phyloP scores from a whole-genome alignment of 345 rosid genomes.

The Excoecaria agallocha region DNA sequence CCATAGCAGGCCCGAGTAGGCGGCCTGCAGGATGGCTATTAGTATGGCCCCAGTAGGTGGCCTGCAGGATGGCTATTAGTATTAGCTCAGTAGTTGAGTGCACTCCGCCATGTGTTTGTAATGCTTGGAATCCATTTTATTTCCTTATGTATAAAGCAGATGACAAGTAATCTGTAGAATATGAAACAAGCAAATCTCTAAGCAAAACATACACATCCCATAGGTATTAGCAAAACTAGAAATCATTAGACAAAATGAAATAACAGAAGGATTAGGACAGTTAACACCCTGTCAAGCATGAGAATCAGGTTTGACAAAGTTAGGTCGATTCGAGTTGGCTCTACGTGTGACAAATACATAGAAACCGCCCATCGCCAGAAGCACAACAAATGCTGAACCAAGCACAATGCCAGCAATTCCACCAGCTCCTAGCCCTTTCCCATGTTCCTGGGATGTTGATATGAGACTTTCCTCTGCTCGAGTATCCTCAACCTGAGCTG shows the following conservation, averaged over 20 bases:
- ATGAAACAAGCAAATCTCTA: slow-evolving; percentile 1
- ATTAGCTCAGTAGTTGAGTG: too few relatives aligned
- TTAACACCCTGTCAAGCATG: not conserved
- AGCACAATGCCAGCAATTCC: slow-evolving; percentile 43
- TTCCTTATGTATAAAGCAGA: not conserved
- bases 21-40: too few relatives aligned
- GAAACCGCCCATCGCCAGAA: slow-evolving; percentile 38
- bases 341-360: slow-evolving; percentile 32
- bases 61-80: too few relatives aligned
- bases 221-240: slow-evolving; percentile 4
- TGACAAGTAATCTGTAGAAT: not conserved
- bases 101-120: not conserved
- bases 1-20: too few relatives aligned
- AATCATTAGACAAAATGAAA: not conserved
- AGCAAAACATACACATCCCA: not conserved
- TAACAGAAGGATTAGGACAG: too few relatives aligned
- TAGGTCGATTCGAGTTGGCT: slow-evolving; percentile 35
- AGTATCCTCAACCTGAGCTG: slow-evolving; percentile 46
- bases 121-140: not conserved
- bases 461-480: slow-evolving; percentile 32
- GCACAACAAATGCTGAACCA: slow-evolving; percentile 41
- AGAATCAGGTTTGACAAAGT: slow-evolving; percentile 33
- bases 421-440: slow-evolving; percentile 34
- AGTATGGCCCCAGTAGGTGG: too few relatives aligned
- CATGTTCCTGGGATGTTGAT: slow-evolving; percentile 25